Base-by-base conservation (phyloP, 352 stramenopile species). In the Pythium angustatum region DNA sequence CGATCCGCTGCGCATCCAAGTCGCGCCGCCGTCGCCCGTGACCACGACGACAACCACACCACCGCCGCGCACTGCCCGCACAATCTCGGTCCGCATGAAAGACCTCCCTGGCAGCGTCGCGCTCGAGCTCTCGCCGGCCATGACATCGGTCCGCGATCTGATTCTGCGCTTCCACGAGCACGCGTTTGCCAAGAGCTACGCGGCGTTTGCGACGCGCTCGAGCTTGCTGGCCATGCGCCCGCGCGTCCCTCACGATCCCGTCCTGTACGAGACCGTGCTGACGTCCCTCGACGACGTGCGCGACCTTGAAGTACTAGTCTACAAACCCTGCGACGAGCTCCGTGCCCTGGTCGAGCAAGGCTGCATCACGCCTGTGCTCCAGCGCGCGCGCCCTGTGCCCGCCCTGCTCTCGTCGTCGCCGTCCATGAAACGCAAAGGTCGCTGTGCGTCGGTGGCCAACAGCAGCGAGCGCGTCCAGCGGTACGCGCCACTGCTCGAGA, bases 1-100 rank as follows among this genome's bases (percentile, higher is more conserved):
- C 21, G 64, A 71, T 28, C 61, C 76, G 61, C 72, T 84, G 54
- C 68, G 68, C 34, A 68, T 88, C 45, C 79, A 88, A 33, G 68
- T 88, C 61, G 74, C 77, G 47, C 62, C 73, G 10, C 63, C 69
- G 34, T 43, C 65, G 34, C 45, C n/a, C n/a, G n/a, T n/a, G n/a
- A n/a, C n/a, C n/a, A n/a, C n/a, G n/a, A n/a, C n/a, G n/a, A n/a
- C n/a, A n/a, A n/a, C n/a, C n/a, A n/a, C n/a, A n/a, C n/a, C n/a
- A n/a, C n/a, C 62, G n/a, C 43, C 53, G 38, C 12, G 33, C 60
- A 40, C 44, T 51, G 4, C 24, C 33, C 66, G 55, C 45, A 90
- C 79, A 24, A 69, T 92, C 26, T 87, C 78, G 58, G 73, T 92
- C 47, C 81, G 83, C 62, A 92, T 92, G 83, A 85, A 85, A 63